Evolutionary conservation across 306 rosid species (phyloP).

Genomic region (Prunus mira): DNA sequence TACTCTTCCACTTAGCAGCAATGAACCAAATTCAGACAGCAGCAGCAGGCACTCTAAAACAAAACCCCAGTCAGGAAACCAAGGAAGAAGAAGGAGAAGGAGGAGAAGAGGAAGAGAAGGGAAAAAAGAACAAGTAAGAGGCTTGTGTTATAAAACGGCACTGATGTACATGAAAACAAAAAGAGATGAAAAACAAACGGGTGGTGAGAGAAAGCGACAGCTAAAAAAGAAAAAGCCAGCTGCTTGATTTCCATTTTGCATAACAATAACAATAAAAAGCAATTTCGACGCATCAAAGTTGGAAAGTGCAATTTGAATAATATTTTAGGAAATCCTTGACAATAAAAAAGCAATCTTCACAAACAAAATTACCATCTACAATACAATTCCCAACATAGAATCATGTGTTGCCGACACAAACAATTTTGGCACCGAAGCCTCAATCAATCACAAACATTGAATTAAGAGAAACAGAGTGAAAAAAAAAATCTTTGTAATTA

Average conservation of each 20-base stretch:
- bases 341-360: slow-evolving; percentile 1
- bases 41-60: not conserved
- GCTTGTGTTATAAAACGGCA: slow-evolving; percentile 32
- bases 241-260: slow-evolving; percentile 15
- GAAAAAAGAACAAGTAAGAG: slow-evolving; percentile 11
- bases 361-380: not conserved
- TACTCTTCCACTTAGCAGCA: not conserved
- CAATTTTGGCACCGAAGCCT: not conserved
- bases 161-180: slow-evolving; percentile 27
- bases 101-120: not conserved
- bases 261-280: not conserved
- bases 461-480: not conserved
- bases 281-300: slow-evolving; percentile 24
- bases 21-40: slow-evolving; percentile 5
- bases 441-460: not conserved
- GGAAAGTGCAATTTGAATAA: slow-evolving; percentile 11
- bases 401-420: slow-evolving; percentile 32
- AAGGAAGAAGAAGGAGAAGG: not conserved
- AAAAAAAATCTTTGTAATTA: not conserved
- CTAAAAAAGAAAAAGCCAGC: slow-evolving; percentile 36
- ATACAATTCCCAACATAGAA: not conserved
- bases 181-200: slow-evolving; percentile 13
- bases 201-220: slow-evolving; percentile 33
- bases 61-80: slow-evolving; percentile 3
- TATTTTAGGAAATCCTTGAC: not conserved